Conservation (phyloP, 1,284 basidiomycete species). For the Pholiota adiposa region DNA sequence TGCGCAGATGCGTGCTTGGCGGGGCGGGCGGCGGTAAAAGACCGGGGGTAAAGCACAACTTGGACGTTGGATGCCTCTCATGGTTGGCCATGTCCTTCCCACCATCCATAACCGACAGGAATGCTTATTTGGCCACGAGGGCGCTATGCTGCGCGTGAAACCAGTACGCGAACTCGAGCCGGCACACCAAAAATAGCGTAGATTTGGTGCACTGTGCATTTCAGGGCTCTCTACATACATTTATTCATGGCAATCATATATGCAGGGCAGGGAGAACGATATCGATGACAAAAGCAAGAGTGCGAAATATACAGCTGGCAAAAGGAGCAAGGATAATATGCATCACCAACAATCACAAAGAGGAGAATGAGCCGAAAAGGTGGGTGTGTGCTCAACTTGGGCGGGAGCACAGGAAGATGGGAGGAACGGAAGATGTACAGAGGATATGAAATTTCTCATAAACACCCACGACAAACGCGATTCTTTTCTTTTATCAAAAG, state of each 20-base stretch:
- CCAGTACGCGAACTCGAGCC: background rate
- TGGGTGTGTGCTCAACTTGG: constrained; percentile 11
- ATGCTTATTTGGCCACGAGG: constrained; percentile 2
- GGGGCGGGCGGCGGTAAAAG: background rate
- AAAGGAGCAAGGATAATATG: constrained; percentile 26
- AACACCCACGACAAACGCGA: constrained; percentile 18
- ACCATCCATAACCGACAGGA: background rate
- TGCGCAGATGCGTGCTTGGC: background rate
- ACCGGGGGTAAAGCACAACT: background rate
- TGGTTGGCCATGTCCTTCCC: background rate
- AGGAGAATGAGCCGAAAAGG: constrained; percentile 8
- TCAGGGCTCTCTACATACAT: constrained; percentile 15
- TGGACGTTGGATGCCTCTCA: background rate
- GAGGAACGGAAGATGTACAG: constrained; percentile 23
- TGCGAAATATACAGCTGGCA: constrained; percentile 27
- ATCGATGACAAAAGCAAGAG: constrained; percentile 26
- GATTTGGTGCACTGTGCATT: background rate
- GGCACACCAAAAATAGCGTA: constrained; percentile 6
- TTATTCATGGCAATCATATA: constrained; percentile 30
- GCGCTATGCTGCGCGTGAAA: background rate
- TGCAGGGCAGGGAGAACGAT: constrained; percentile 21
- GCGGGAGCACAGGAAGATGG: constrained; percentile 9
- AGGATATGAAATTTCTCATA: constrained; percentile 21
- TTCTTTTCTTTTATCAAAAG: constrained; percentile 19
- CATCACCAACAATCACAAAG: constrained; percentile 24